A percentile compares a stretch with the other conserved stretches of the same genome.
Evolutionary conservation across 345 rosid genomes (phyloP).

Genomic region (Kernera saxatilis): DNA sequence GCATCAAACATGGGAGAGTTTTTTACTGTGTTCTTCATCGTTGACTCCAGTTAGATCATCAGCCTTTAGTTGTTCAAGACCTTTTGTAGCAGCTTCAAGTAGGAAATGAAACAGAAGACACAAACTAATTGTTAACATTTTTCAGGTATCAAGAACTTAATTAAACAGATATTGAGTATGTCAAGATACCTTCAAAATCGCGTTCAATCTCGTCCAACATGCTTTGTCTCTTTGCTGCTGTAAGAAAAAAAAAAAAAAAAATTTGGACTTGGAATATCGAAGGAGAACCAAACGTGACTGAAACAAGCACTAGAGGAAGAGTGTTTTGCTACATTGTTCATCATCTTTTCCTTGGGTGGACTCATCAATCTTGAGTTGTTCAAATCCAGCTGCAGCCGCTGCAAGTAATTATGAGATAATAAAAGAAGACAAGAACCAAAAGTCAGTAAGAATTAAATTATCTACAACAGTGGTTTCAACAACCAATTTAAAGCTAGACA

Average conservation of each 20-base stretch:
- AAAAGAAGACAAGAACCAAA: constrained; percentile 1
- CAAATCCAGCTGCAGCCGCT: constrained; percentile 27
- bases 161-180: neutral
- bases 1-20: neutral
- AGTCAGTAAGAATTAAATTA: constrained; percentile 12
- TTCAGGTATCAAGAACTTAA: neutral
- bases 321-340: constrained; percentile 8
- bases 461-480: neutral
- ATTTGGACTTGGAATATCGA: neutral
- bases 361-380: constrained; percentile 17
- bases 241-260: neutral
- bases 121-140: neutral
- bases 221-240: constrained; percentile 26
- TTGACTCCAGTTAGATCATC: constrained; percentile 19
- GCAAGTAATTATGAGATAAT: constrained; percentile 6
- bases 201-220: constrained; percentile 34
- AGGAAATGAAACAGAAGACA: neutral
- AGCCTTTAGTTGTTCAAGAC: constrained; percentile 28
- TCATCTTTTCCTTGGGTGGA: constrained; percentile 24
- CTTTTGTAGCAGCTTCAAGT: constrained; percentile 26
- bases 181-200: constrained; percentile 25
- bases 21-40: constrained; percentile 26
- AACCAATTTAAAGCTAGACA: neutral
- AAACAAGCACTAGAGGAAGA: neutral
- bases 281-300: constrained; percentile 1